These are phyloP conservation scores for Linaria vulgaris DNA, from an alignment of 257 asterid genomes.

Conservation along the genomic window DNA sequence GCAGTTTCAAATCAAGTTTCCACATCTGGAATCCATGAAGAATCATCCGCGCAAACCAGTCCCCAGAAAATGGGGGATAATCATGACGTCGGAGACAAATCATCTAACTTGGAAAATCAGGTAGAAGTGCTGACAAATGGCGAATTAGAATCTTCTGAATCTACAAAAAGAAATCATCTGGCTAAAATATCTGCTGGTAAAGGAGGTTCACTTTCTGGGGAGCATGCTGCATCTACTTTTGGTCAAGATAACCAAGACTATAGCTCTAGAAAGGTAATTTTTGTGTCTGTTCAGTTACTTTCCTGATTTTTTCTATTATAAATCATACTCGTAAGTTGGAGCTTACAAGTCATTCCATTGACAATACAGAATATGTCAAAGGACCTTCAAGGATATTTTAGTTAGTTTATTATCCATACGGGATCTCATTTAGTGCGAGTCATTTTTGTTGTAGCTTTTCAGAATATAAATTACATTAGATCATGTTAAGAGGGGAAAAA, in stretches of 20 bases:
- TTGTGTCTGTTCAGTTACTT: slow-evolving; percentile 18
- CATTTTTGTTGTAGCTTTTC: background rate
- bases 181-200: slow-evolving; percentile 48
- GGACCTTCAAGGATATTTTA: background rate
- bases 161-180: slow-evolving; percentile 39
- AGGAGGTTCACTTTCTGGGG: slow-evolving; percentile 48
- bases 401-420: background rate
- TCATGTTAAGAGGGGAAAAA: too few relatives aligned
- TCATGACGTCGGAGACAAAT: slow-evolving; percentile 37
- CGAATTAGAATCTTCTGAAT: slow-evolving; percentile 47
- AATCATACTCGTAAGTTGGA: background rate
- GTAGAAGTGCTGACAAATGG: slow-evolving; percentile 51
- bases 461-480: too few relatives aligned
- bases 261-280: slow-evolving; percentile 62
- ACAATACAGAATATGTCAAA: background rate
- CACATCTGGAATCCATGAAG: slow-evolving; percentile 68
- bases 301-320: background rate
- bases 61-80: slow-evolving; percentile 36
- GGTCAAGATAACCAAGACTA: slow-evolving; percentile 56
- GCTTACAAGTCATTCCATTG: background rate
- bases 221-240: slow-evolving; percentile 47
- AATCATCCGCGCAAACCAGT: slow-evolving; percentile 38
- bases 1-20: slow-evolving; percentile 62
- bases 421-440: background rate
- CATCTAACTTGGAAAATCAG: slow-evolving; percentile 40